phyloP scores from a whole-genome alignment of 805 yeast genomes.

The Starmerella potacharoeniae region DNA sequence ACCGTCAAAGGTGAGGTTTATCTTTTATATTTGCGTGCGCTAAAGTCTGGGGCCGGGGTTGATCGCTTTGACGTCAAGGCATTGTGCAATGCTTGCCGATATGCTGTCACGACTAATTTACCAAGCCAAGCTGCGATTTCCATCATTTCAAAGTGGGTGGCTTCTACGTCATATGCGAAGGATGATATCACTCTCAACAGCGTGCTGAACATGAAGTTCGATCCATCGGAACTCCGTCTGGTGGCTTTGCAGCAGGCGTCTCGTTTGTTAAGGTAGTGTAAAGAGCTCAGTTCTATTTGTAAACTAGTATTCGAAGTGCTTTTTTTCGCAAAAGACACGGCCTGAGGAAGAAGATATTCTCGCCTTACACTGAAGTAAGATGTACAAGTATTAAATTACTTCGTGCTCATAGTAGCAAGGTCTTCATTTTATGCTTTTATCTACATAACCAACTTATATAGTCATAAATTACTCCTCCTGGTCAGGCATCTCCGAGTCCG shows the following conservation, averaged over 20 bases:
- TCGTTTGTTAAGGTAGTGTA: neutral
- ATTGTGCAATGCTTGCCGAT: conserved; percentile 6
- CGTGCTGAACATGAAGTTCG: conserved; percentile 17
- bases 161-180: conserved; percentile 12
- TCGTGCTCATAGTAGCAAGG: neutral
- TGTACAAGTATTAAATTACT: too few species aligned
- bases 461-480: neutral
- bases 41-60: neutral
- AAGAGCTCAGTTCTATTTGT: neutral
- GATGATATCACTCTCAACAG: neutral
- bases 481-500: conserved; percentile 23
- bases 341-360: too few species aligned
- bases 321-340: neutral
- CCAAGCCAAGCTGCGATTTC: conserved; percentile 23
- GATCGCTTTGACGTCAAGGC: neutral
- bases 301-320: neutral
- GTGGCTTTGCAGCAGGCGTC: conserved; percentile 18
- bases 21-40: conserved; percentile 22
- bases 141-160: conserved; percentile 24
- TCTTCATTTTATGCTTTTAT: neutral
- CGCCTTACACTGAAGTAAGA: too few species aligned
- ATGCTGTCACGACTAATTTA: conserved; percentile 11
- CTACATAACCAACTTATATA: neutral
- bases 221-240: conserved; percentile 14
- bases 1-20: conserved; percentile 31